A percentile compares a stretch with the other conserved stretches of the same genome.
Conservation (phyloP, 257 asterid species). For the Hygrophila difformis region DNA sequence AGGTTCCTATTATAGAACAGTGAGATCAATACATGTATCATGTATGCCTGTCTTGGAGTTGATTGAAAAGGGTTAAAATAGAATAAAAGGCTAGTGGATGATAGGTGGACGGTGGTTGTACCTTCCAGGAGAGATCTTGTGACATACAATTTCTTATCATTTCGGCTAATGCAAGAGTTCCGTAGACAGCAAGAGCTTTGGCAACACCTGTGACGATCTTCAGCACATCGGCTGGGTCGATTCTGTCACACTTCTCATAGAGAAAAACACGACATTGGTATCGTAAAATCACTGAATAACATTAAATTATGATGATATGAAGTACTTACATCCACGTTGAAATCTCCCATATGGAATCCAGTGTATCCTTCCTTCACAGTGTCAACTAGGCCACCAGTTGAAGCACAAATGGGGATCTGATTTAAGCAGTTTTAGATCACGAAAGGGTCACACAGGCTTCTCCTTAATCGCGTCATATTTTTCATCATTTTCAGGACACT, state of each 20-base stretch:
- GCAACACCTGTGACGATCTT: constrained; percentile 54
- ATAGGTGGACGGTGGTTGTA: constrained; percentile 14
- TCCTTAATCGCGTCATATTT: not conserved
- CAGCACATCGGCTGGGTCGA: constrained; percentile 63
- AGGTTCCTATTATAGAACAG: constrained; percentile 50
- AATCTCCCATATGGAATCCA: constrained; percentile 95
- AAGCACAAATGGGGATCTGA: constrained; percentile 80
- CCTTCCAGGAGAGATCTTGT: constrained; percentile 97
- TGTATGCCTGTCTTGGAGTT: too few relatives aligned
- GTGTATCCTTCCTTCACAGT: constrained; percentile 85
- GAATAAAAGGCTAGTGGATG: too few relatives aligned
- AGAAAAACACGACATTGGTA: constrained; percentile 9
- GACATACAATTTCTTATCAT: constrained; percentile 87
- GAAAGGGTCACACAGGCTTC: not conserved
- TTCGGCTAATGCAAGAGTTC: constrained; percentile 46
- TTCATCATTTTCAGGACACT: not conserved
- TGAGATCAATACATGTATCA: not conserved
- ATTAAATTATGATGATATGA: not conserved
- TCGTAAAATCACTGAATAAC: not conserved
- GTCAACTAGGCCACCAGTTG: constrained; percentile 98
- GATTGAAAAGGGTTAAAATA: too few relatives aligned
- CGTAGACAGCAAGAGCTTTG: constrained; percentile 57
- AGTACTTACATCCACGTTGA: constrained; percentile 58
- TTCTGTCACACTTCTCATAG: constrained; percentile 58
- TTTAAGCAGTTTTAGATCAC: constrained; percentile 12